Conservation (phyloP, 805 yeast genomes). For the Blastobotrys parvus region DNA sequence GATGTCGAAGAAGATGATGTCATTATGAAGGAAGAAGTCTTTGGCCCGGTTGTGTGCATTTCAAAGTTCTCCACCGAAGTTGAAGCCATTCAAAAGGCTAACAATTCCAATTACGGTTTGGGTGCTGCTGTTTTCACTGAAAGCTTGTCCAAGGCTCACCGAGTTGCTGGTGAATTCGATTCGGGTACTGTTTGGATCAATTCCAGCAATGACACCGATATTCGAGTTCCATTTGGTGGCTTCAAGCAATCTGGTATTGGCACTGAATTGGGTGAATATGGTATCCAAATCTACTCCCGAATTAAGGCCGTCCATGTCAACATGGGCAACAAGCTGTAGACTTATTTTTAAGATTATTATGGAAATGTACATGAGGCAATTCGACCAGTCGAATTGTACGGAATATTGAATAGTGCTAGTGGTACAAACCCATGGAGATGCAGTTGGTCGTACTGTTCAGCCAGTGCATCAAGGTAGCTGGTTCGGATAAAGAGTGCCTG, state of each 20-base stretch:
- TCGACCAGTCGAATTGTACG: neutral
- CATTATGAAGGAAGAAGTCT: constrained; percentile 83
- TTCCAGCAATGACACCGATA: constrained; percentile 83
- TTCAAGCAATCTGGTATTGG: constrained; percentile 87
- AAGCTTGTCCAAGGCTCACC: constrained; percentile 65
- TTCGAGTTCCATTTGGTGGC: constrained; percentile 87
- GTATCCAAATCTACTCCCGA: constrained; percentile 78
- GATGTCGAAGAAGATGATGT: constrained; percentile 67
- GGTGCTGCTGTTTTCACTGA: constrained; percentile 78
- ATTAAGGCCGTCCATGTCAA: constrained; percentile 61
- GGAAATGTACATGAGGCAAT: too few relatives aligned
- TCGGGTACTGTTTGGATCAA: constrained; percentile 93
- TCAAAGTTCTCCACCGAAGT: constrained; percentile 75
- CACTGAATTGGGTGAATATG: constrained; percentile 86
- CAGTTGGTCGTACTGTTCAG: neutral
- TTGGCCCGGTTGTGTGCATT: constrained; percentile 87
- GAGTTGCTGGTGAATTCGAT: constrained; percentile 62
- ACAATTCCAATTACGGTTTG: constrained; percentile 69
- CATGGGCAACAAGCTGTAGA: constrained; percentile 15
- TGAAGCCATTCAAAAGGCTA: constrained; percentile 71
- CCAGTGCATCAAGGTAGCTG: neutral
- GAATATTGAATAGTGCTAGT: neutral
- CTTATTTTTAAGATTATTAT: too few relatives aligned
- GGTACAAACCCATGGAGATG: neutral
- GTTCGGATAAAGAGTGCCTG: neutral